Evolutionary conservation across 345 rosid species (phyloP).

Genomic region (Eucalyptus dawsonii): DNA sequence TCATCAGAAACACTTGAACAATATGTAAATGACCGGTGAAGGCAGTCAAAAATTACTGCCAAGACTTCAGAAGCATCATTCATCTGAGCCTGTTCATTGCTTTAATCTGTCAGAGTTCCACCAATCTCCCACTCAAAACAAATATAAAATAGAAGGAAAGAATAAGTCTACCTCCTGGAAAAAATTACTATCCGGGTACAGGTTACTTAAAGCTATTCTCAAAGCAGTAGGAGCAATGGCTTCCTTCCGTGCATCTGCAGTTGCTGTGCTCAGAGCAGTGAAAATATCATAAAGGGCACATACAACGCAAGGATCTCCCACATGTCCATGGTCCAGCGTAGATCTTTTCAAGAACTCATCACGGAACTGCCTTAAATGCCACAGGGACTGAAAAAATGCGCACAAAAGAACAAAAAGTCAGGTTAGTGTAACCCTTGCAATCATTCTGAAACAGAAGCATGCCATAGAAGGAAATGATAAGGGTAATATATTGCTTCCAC

Average conservation of each 20-base stretch:
- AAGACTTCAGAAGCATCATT: conserved; percentile 98
- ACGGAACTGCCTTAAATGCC: conserved; percentile 83
- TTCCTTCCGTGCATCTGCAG: conserved; percentile 44
- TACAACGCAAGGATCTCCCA: conserved; percentile 92
- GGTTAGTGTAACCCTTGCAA: neutral
- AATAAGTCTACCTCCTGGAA: conserved; percentile 71
- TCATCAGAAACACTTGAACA: conserved; percentile 45
- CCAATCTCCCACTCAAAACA: neutral
- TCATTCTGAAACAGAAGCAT: neutral
- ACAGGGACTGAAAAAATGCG: conserved; percentile 53
- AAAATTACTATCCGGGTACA: conserved; percentile 83
- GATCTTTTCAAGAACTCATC: conserved; percentile 76
- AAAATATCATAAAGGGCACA: conserved; percentile 76
- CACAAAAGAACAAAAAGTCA: neutral
- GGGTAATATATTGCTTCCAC: neutral
- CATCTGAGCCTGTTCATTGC: conserved; percentile 80
- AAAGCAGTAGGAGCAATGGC: conserved; percentile 83
- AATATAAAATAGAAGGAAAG: neutral
- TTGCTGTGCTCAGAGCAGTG: conserved; percentile 47
- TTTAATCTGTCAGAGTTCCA: neutral
- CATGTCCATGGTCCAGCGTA: conserved; percentile 59
- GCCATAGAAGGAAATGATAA: neutral
- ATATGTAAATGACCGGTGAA: conserved; percentile 71
- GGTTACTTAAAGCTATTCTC: conserved; percentile 80
- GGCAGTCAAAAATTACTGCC: conserved; percentile 79